A percentile compares a stretch with the other conserved stretches of the same genome.
Conservation (phyloP, 1,284 basidiomycete species). For the Pseudozyma flocculosa region DNA sequence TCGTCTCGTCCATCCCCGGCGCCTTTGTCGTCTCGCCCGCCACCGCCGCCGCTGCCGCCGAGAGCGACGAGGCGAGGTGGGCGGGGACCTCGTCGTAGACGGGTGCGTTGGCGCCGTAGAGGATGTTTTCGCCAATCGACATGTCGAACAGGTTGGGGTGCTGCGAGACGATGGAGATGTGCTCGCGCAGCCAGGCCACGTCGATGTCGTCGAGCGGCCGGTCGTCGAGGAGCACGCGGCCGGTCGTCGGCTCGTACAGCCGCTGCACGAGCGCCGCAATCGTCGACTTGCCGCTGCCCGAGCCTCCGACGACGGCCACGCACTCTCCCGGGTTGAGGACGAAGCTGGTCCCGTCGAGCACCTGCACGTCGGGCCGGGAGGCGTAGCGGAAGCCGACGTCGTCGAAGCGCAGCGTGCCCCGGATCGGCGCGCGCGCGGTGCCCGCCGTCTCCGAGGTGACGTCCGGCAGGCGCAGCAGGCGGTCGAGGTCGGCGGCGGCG, state of each 20-base stretch:
- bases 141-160: slow-evolving; percentile 44
- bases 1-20: not conserved
- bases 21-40: not conserved
- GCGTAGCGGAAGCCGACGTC: slow-evolving; percentile 48
- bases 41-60: no score
- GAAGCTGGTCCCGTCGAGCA: slow-evolving; percentile 33
- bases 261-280: slow-evolving; percentile 47
- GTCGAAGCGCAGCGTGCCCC: slow-evolving; percentile 32
- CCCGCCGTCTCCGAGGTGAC: slow-evolving; percentile 9
- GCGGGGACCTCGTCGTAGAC: slow-evolving; percentile 6
- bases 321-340: slow-evolving; percentile 36
- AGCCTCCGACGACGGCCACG: slow-evolving; percentile 52
- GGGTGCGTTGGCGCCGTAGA: slow-evolving; percentile 30
- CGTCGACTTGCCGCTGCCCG: slow-evolving; percentile 53
- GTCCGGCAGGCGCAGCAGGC: slow-evolving; percentile 62
- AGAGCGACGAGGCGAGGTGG: no score
- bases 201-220: slow-evolving; percentile 9
- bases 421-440: not conserved
- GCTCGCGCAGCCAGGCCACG: slow-evolving; percentile 37
- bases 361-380: slow-evolving; percentile 7
- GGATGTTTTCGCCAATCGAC: slow-evolving; percentile 45
- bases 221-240: slow-evolving; percentile 37
- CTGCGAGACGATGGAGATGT: slow-evolving; percentile 48
- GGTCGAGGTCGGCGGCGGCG: slow-evolving; percentile 75
- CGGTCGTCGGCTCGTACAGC: slow-evolving; percentile 46